A percentile compares a stretch with the other conserved stretches of the same genome.
phyloP scores from a whole-genome alignment of 2,329 filamentous ascomycete species.

The Verticillium tricorpus region DNA sequence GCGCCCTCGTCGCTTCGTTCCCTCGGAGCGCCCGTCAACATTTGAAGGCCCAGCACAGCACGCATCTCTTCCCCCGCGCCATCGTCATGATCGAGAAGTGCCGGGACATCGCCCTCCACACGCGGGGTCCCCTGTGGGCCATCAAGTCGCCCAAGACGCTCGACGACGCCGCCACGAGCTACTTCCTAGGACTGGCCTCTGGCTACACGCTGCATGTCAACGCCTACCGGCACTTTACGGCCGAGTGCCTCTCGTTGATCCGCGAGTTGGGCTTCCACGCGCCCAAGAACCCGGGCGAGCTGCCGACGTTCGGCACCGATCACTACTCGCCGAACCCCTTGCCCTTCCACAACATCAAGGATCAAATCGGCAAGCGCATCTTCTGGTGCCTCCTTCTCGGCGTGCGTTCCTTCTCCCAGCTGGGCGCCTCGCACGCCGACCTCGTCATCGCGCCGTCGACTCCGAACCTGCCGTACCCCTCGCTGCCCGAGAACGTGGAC shows the following conservation, averaged over 20 bases:
- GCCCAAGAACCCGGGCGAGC: constrained; percentile 37
- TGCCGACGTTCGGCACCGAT: constrained; percentile 35
- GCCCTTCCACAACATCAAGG: constrained; percentile 64
- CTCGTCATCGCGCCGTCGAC: constrained; percentile 74
- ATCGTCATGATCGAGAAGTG: constrained; percentile 68
- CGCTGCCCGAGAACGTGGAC: constrained; percentile 76
- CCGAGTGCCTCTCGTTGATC: constrained; percentile 66
- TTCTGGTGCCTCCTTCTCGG: constrained; percentile 82
- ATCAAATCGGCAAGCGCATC: constrained; percentile 70
- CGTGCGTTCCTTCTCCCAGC: constrained; percentile 68
- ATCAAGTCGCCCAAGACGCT: constrained; percentile 43
- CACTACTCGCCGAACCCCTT: constrained; percentile 32
- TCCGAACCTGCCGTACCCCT: constrained; percentile 69
- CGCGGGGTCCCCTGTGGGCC: constrained; percentile 53
- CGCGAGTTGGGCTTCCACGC: constrained; percentile 63
- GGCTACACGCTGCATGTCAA: constrained; percentile 66
- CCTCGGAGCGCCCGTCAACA: constrained; percentile 67
- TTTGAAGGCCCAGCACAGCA: constrained; percentile 61
- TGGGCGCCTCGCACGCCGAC: constrained; percentile 68
- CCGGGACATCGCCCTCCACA: constrained; percentile 62
- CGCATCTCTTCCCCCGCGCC: constrained; percentile 63
- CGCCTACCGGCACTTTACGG: constrained; percentile 64
- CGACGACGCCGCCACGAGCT: constrained; percentile 65
- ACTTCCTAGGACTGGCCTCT: constrained; percentile 64
- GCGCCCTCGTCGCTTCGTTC: constrained; percentile 68